Evolutionary conservation across 2,329 filamentous ascomycete genomes (phyloP).

Genomic region (Cryoendolithus antarcticus): DNA sequence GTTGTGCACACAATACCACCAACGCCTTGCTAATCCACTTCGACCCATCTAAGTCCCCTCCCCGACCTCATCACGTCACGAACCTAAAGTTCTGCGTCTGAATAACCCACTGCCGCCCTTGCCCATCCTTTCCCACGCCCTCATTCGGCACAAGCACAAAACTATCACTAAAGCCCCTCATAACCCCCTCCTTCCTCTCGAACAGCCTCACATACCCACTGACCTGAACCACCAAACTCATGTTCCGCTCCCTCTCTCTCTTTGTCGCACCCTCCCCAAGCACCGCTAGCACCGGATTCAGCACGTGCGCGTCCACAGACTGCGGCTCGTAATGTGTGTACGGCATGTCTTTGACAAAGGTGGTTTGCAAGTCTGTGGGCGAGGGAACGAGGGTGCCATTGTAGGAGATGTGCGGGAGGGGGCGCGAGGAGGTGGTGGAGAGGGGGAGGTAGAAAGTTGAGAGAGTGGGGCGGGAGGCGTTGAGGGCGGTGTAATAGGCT

Average conservation of each 20-base stretch:
- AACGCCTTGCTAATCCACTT: constrained; percentile 2
- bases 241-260: constrained; percentile 42
- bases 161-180: constrained; percentile 64
- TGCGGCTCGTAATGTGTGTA: constrained; percentile 59
- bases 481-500: constrained; percentile 63
- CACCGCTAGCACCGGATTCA: constrained; percentile 45
- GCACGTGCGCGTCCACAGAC: constrained; percentile 62
- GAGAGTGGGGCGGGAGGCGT: constrained; percentile 45
- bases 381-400: constrained; percentile 59
- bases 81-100: constrained; percentile 32
- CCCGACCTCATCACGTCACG: constrained; percentile 20
- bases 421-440: constrained; percentile 41
- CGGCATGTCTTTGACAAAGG: constrained; percentile 56
- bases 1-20: background rate
- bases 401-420: constrained; percentile 57
- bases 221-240: constrained; percentile 59
- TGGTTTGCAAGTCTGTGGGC: constrained; percentile 52
- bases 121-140: constrained; percentile 19
- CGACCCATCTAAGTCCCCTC: background rate
- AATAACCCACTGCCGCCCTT: constrained; percentile 27
- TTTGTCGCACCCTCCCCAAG: constrained; percentile 14
- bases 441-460: constrained; percentile 58
- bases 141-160: constrained; percentile 62
- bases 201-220: constrained; percentile 60
- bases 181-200: constrained; percentile 44